phyloP scores from a whole-genome alignment of 1,284 basidiomycete genomes.

The Irpex rosettiformis region DNA sequence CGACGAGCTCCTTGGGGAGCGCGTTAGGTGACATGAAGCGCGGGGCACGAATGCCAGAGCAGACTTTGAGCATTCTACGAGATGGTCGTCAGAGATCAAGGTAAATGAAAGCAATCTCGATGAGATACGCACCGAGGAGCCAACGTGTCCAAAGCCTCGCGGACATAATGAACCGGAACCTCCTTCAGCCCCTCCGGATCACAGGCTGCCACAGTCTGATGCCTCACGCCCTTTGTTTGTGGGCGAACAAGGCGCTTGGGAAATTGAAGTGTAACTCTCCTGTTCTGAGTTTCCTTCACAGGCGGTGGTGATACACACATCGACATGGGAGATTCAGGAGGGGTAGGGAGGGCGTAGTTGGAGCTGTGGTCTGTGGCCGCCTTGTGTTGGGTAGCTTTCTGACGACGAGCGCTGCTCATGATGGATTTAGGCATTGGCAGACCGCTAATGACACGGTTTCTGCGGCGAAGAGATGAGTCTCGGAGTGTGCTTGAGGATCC shows the following conservation, averaged over 20 bases:
- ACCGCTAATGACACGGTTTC: conserved; percentile 13
- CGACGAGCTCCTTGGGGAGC: conserved; percentile 24
- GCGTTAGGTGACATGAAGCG: conserved; percentile 9
- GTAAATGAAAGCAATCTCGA: background rate
- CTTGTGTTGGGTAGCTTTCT: background rate
- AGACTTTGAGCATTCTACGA: conserved; percentile 13
- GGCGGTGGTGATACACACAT: background rate
- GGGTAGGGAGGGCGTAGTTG: conserved; percentile 9
- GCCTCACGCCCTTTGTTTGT: conserved; percentile 16
- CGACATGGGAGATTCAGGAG: conserved; percentile 10
- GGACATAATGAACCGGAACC: conserved; percentile 34
- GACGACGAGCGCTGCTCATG: conserved; percentile 1
- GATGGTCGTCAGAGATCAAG: background rate
- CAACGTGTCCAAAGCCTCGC: conserved; percentile 27
- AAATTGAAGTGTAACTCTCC: background rate
- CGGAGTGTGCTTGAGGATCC: conserved; percentile 5
- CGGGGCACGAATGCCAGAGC: conserved; percentile 12
- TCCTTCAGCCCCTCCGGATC: conserved; percentile 29
- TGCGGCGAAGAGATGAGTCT: conserved; percentile 10
- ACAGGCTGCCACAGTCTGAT: conserved; percentile 26
- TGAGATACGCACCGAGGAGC: conserved; percentile 30
- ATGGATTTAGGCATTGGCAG: conserved; percentile 1
- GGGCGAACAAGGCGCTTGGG: conserved; percentile 2
- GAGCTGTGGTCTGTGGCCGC: background rate
- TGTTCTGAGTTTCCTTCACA: background rate